Evolutionary conservation across 2,329 filamentous ascomycete genomes (phyloP).

Genomic region (Pseudopithomyces chartarum): DNA sequence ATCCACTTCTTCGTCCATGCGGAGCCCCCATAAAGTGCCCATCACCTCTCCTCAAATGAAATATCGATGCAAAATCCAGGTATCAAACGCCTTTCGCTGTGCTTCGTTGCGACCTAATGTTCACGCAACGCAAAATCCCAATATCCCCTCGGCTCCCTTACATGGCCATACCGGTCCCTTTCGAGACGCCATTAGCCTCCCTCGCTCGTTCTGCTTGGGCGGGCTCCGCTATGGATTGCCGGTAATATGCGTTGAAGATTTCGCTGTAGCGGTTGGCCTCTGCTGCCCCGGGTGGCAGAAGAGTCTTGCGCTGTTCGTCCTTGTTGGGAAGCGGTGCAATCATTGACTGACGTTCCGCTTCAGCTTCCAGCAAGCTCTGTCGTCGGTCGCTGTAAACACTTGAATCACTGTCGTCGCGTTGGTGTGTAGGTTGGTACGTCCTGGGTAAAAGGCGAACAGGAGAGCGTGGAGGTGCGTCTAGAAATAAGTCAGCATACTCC

Average conservation of each 20-base stretch:
- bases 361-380: conserved; percentile 22
- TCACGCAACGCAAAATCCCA: background rate
- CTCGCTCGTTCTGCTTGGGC: conserved; percentile 6
- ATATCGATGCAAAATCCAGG: background rate
- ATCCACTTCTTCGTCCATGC: background rate
- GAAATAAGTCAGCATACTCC: conserved; percentile 6
- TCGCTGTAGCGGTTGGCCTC: conserved; percentile 37
- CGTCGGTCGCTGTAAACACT: conserved; percentile 40
- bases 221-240: conserved; percentile 29
- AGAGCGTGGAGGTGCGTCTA: conserved; percentile 22
- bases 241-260: conserved; percentile 48
- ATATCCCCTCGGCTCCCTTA: conserved; percentile 13
- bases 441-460: conserved; percentile 20
- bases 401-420: conserved; percentile 35
- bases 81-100: conserved; percentile 5
- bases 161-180: conserved; percentile 27
- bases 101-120: background rate
- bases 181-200: conserved; percentile 21
- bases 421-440: conserved; percentile 30
- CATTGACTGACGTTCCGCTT: conserved; percentile 25
- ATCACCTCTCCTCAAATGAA: background rate
- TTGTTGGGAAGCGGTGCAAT: conserved; percentile 12
- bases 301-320: conserved; percentile 19
- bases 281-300: conserved; percentile 21
- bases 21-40: background rate